These are phyloP conservation scores for Xanthoconium purpureum DNA, from an alignment of 768 basidiomycete species.

Conservation along the genomic window DNA sequence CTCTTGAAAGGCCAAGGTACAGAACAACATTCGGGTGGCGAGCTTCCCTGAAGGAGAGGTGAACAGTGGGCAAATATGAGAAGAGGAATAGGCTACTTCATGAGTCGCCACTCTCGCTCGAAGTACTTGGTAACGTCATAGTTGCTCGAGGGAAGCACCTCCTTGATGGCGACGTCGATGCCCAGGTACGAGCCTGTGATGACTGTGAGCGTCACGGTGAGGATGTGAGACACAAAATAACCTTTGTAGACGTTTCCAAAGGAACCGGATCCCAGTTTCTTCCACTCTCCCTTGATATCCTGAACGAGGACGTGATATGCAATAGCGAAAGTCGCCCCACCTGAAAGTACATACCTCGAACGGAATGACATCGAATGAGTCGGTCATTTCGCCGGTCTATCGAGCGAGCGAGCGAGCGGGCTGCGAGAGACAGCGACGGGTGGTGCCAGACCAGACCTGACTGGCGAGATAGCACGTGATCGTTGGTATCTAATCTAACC, in stretches of 20 bases:
- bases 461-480: slow-evolving; percentile 26
- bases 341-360: slow-evolving; percentile 55
- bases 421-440: slow-evolving; percentile 1
- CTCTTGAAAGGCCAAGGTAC: slow-evolving; percentile 85
- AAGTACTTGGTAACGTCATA: slow-evolving; percentile 98
- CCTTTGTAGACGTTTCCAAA: slow-evolving; percentile 92
- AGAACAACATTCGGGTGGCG: slow-evolving; percentile 91
- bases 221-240: slow-evolving; percentile 8
- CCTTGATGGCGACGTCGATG: slow-evolving; percentile 94
- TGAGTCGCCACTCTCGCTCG: slow-evolving; percentile 96
- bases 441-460: not conserved
- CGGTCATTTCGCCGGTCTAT: slow-evolving; percentile 38
- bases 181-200: slow-evolving; percentile 83
- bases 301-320: slow-evolving; percentile 27
- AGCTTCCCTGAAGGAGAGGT: slow-evolving; percentile 52
- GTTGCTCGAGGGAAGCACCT: slow-evolving; percentile 85
- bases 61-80: not conserved
- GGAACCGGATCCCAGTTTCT: slow-evolving; percentile 86
- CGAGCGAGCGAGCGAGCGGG: not conserved
- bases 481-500: slow-evolving; percentile 15
- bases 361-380: slow-evolving; percentile 86
- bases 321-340: not conserved
- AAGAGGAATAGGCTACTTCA: slow-evolving; percentile 55
- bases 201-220: slow-evolving; percentile 1
- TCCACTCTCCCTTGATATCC: slow-evolving; percentile 89